A percentile compares a stretch with the other conserved stretches of the same genome.
phyloP scores from a whole-genome alignment of 305 asterid genomes.

The Fraxinus nigra region DNA sequence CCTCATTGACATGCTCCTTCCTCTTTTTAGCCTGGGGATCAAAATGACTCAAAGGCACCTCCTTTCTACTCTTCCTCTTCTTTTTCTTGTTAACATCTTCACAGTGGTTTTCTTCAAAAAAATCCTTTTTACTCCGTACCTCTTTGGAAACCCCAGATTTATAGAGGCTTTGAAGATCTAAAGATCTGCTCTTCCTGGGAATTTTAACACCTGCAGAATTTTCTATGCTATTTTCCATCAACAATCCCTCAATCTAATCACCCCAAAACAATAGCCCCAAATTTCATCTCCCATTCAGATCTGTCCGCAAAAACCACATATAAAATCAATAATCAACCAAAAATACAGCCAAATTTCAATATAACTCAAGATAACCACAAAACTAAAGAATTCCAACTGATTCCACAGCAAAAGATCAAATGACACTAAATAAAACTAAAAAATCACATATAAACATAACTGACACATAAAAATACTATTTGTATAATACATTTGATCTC shows the following conservation, averaged over 20 bases:
- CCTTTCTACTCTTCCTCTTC: constrained; percentile 60
- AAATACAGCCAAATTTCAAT: constrained; percentile 21
- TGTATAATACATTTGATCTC: constrained; percentile 13
- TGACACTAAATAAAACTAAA: constrained; percentile 23
- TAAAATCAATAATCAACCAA: constrained; percentile 28
- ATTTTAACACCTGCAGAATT: constrained; percentile 57
- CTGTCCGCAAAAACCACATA: constrained; percentile 57
- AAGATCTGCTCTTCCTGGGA: constrained; percentile 70
- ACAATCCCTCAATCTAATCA: constrained; percentile 54
- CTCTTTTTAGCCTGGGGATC: constrained; percentile 59
- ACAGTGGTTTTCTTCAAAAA: constrained; percentile 36
- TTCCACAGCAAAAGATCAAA: constrained; percentile 33
- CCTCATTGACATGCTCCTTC: constrained; percentile 48
- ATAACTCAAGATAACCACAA: constrained; percentile 23
- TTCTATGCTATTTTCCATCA: constrained; percentile 78
- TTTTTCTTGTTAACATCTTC: constrained; percentile 36
- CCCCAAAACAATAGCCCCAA: constrained; percentile 41
- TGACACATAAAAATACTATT: not conserved
- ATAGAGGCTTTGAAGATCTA: constrained; percentile 83
- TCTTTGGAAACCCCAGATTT: constrained; percentile 50
- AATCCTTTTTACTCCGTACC: constrained; percentile 34
- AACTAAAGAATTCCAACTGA: constrained; percentile 23
- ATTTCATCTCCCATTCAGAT: constrained; percentile 73
- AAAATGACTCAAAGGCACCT: constrained; percentile 49
- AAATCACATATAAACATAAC: constrained; percentile 38